Base-by-base conservation (phyloP, 2,329 filamentous ascomycete species). In the Ophiostoma ulmi region DNA sequence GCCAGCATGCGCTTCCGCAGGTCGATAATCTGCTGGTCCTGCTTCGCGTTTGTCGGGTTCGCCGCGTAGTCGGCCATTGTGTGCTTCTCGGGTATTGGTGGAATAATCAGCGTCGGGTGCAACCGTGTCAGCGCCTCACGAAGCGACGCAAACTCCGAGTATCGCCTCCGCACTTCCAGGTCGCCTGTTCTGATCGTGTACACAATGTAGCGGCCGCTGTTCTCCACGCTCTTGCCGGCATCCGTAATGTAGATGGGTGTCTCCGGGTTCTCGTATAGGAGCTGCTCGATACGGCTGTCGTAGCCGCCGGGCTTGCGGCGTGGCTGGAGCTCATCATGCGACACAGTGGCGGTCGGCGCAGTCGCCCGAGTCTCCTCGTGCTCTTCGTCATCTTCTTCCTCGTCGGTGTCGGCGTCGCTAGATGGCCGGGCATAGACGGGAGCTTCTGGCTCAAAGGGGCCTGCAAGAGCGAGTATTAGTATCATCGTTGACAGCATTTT, bases 1-100 rank as follows among this genome's bases (percentile, higher is more conserved):
- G 91, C 91, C 70, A 99, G 80, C 95, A 99, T 99, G 76, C 95
- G 91, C 83, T 98, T 98, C 72, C 95, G 88, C 74, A 98, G 83
- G 78, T 99, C 95, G 74, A 99, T 99, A 65, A 98, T 99, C 72
- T 94, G 92, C 71, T 93, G 90, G 78, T 99, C 96, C 80, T 99
- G 94, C 79, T 97, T 99, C 22, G 96, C 96, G 77, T 94, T 97
- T 52, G 95, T 99, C 1, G 96, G 95, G 76, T 97, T 98, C 38
- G 96, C 94, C 20, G 95, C 95, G 78, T 99, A 99, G 79, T 99
- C 95, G 73, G 94, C 94, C 91, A 99, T 97, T 65, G 93, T 95
- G 80, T 99, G 95, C 80, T 99, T 99, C 81, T 99, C 96, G 31
- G 95, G 95, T 76, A 99, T 99, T 3, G 95, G 95, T 8, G 95